A percentile compares a stretch with the other conserved stretches of the same genome.
Conservation (phyloP, 1,284 basidiomycete genomes). For the Psilocybe mexicana region DNA sequence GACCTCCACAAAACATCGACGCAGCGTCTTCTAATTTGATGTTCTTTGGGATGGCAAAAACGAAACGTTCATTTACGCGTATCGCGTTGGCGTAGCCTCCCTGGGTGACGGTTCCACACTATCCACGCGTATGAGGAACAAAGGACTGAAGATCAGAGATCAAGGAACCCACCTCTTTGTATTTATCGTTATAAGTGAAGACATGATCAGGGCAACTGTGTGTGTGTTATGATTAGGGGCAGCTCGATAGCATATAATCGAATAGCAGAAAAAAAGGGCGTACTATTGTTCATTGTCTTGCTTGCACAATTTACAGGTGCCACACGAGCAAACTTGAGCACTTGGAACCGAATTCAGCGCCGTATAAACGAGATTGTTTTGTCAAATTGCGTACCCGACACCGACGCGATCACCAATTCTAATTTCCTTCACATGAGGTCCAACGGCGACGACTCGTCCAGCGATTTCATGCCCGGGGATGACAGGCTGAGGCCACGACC, state of each 20-base stretch:
- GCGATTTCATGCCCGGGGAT: conserved; percentile 63
- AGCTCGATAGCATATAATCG: background rate
- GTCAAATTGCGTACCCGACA: conserved; percentile 43
- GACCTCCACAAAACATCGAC: conserved; percentile 63
- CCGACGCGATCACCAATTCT: conserved; percentile 66
- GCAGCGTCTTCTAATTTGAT: conserved; percentile 46
- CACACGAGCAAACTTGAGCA: conserved; percentile 56
- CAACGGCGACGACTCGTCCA: conserved; percentile 55
- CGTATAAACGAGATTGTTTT: background rate
- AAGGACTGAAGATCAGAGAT: background rate
- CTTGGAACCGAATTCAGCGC: conserved; percentile 14
- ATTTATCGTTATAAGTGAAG: conserved; percentile 40
- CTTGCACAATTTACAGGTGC: conserved; percentile 55
- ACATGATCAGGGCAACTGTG: conserved; percentile 26
- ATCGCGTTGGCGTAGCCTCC: conserved; percentile 61
- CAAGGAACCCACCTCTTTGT: conserved; percentile 39
- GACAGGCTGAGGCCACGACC: conserved; percentile 31
- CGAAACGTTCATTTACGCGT: conserved; percentile 67
- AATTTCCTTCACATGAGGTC: conserved; percentile 54
- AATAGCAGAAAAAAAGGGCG: background rate
- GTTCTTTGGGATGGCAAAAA: conserved; percentile 67
- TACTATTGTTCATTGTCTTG: conserved; percentile 56
- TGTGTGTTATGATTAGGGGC: background rate
- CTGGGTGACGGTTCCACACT: conserved; percentile 45
- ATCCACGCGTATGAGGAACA: background rate